Base-by-base conservation (phyloP, 495 filamentous ascomycete species). In the Collariella sp. region DNA sequence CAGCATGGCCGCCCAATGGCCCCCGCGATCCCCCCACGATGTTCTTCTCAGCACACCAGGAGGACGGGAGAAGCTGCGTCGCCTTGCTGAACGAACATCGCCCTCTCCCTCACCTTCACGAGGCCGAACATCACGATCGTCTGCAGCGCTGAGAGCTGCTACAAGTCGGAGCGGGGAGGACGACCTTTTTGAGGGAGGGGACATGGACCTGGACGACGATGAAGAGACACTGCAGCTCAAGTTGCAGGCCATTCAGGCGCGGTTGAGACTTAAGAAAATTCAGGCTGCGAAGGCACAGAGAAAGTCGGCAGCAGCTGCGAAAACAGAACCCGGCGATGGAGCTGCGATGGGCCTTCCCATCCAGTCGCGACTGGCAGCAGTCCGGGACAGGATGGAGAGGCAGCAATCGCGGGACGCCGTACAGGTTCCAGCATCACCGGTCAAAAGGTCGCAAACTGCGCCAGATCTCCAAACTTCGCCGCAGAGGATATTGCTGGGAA, bases 221-320 rank as follows among this genome's bases (percentile, higher is more conserved):
- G 93, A 96, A 62, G 91, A 96, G 68, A 90, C 82, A 2, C 67
- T 96, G 29, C 76, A 91, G 56, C 73, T 98, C 56, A 80, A 91
- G 62, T 72, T 98, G 20, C 81, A 87, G 46, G 88, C 84, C 47
- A 91, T 98, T 46, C 82, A 96, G 62, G 88, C 91, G 5, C 82
- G 83, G 56, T 72, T 97, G 43, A 95, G 87, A 70, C 73, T 98
- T 59, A 96, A 96, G 67, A 88, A 85, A 63, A 70, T 97, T 5
- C 86, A 88, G 65, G 83, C 83, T 15, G 73, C 76, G 13, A 73
- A 69, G 51, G 68, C 72, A 12, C 71, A 73, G 54, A 69, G 66
- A 49, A 68, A 61, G 60, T 52, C 68, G 19, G 34, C 56, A 10
- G 7, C 52, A 19, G 33, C 56, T 41, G 48, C 56, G 61, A 34